Evolutionary conservation across 352 stramenopile genomes (phyloP).

Genomic region (Elongisporangium senticosum): DNA sequence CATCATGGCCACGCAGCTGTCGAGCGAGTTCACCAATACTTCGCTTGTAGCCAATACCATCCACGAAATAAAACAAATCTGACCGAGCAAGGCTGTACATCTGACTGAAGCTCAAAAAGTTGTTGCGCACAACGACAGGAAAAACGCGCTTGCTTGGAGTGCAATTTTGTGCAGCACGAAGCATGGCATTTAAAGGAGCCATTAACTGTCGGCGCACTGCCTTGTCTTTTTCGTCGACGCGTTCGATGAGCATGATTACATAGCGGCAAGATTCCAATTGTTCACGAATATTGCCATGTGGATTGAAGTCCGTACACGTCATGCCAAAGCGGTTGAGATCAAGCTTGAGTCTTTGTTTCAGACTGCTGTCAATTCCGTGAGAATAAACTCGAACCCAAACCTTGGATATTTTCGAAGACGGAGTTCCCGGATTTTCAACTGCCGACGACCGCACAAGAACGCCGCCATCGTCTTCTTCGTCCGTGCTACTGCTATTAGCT

Average conservation of each 20-base stretch:
- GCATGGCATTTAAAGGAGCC: constrained; percentile 29
- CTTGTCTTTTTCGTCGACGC: constrained; percentile 21
- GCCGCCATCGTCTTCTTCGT: constrained; percentile 1
- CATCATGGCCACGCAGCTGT: too few relatives aligned
- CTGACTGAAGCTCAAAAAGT: constrained; percentile 70
- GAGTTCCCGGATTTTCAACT: too few relatives aligned
- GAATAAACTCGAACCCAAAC: constrained; percentile 9
- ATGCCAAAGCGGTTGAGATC: constrained; percentile 14
- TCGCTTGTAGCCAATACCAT: constrained; percentile 28
- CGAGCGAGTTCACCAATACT: constrained; percentile 26
- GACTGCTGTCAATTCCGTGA: constrained; percentile 5
- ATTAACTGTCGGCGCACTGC: constrained; percentile 28
- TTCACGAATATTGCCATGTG: constrained; percentile 1
- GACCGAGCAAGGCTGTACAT: constrained; percentile 67
- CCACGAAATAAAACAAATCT: constrained; percentile 64
- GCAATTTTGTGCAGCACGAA: constrained; percentile 24
- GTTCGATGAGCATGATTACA: constrained; percentile 34
- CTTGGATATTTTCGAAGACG: too few relatives aligned
- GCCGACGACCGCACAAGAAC: too few relatives aligned
- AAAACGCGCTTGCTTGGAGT: constrained; percentile 33
- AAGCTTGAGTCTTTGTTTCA: constrained; percentile 5
- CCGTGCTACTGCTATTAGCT: too few relatives aligned
- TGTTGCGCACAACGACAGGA: constrained; percentile 43
- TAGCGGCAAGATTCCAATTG: constrained; percentile 12
- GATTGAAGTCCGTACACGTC: constrained; percentile 6